Conservation (phyloP, 2,329 filamentous ascomycete species). For the Fusarium begoniae region DNA sequence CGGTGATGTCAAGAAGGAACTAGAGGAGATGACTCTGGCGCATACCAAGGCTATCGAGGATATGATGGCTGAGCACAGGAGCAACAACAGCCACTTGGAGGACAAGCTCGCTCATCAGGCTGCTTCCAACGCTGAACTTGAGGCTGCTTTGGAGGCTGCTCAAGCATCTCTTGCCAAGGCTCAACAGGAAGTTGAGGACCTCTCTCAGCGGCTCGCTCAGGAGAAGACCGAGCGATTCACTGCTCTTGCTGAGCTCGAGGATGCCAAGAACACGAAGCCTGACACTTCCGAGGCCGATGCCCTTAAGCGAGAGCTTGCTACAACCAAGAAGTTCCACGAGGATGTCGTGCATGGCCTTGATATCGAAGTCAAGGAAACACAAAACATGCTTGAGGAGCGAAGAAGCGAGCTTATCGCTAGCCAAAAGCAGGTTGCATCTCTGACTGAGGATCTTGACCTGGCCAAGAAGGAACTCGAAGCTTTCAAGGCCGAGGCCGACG, state of each 20-base stretch:
- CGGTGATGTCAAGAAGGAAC: slow-evolving; percentile 51
- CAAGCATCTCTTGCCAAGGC: slow-evolving; percentile 56
- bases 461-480: slow-evolving; percentile 64
- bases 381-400: slow-evolving; percentile 49
- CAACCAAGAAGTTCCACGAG: slow-evolving; percentile 58
- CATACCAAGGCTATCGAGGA: slow-evolving; percentile 53
- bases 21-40: slow-evolving; percentile 53
- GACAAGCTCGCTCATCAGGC: slow-evolving; percentile 50
- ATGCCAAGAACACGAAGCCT: slow-evolving; percentile 62
- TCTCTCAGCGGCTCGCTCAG: slow-evolving; percentile 64
- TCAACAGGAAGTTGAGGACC: slow-evolving; percentile 58
- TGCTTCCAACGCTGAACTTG: slow-evolving; percentile 48
- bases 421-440: slow-evolving; percentile 45
- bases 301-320: slow-evolving; percentile 60
- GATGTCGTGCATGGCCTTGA: slow-evolving; percentile 51
- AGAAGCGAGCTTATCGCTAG: slow-evolving; percentile 48
- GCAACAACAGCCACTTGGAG: slow-evolving; percentile 46
- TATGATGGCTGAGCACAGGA: slow-evolving; percentile 52
- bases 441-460: slow-evolving; percentile 57
- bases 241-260: slow-evolving; percentile 69
- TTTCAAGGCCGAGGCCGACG: slow-evolving; percentile 60
- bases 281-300: slow-evolving; percentile 65
- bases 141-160: slow-evolving; percentile 50
- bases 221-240: slow-evolving; percentile 70
- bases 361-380: slow-evolving; percentile 48